Base-by-base conservation (phyloP, 257 asterid genomes). In the Oldenlandia corymbosa region DNA sequence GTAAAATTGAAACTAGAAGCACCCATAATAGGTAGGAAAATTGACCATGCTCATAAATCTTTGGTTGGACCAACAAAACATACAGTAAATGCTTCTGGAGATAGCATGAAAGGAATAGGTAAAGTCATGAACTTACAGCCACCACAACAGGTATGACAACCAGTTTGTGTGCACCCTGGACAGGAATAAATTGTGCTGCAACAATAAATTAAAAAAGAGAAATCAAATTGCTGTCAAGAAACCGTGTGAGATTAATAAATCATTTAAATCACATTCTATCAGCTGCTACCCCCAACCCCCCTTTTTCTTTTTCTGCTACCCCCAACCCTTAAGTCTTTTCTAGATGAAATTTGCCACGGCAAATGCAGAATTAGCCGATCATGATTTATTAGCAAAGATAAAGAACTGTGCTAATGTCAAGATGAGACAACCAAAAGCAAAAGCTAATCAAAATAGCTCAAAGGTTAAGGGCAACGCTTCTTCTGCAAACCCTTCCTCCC, bases 131-230 rank as follows among this genome's bases (percentile, higher is more conserved):
- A 68, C 91, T 86, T 79, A 86, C 95, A 69, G 89, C 91, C 67
- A 84, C 89, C 70, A 84, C 91, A 60, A 77, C 91, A 47, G 95
- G 95, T 61, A 86, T 84, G 73, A 81, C 70, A 20, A 83, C 83
- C 53, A 86, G 72, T 77, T 73, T 84, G 56, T 71, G 74, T 69
- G 82, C 81, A 69, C 75, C 95, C 60, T 78, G 73, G 73, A 69
- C 83, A 41, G 66, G 63, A 57, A 86, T 74, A 80, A 73, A 76
- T 74, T 86, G 94, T 34, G 94, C 94, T 86, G 88, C 80, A 85
- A 51, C 52, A 68, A 69, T 13, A 62, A 55, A 57, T 20, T 62
- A 20, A 62, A 42, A n/a, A n/a, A n/a, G n/a, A n/a, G n/a, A n/a
- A 30, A 39, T 32, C 55, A 39, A 18, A 23, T 43, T 50, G 13